phyloP scores from a whole-genome alignment of 768 basidiomycete species.

The Boletales sp. region DNA sequence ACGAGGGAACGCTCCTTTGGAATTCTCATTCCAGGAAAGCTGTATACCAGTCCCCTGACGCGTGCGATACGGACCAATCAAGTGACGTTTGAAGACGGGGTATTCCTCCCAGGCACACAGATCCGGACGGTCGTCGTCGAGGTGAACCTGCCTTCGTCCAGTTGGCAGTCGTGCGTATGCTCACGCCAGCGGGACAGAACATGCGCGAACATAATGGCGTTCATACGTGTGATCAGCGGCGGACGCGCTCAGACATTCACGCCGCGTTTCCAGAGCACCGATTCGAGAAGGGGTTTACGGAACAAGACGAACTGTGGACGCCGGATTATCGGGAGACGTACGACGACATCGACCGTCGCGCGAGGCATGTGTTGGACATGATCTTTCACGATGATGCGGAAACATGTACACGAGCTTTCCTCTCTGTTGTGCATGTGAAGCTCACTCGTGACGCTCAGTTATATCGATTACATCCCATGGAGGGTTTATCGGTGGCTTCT shows the following conservation, averaged over 20 bases:
- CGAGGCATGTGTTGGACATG: slow-evolving; percentile 47
- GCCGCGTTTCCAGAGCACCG: slow-evolving; percentile 37
- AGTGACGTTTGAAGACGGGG: slow-evolving; percentile 45
- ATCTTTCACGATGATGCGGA: slow-evolving; percentile 45
- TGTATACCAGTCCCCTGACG: slow-evolving; percentile 47
- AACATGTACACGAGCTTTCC: slow-evolving; percentile 36
- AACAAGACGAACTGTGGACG: slow-evolving; percentile 61
- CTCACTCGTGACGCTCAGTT: slow-evolving; percentile 34
- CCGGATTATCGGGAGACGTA: slow-evolving; percentile 19
- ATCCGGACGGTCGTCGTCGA: slow-evolving; percentile 46
- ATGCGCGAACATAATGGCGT: slow-evolving; percentile 62
- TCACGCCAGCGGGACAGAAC: slow-evolving; percentile 49
- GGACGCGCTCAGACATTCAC: slow-evolving; percentile 45
- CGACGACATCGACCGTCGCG: slow-evolving; percentile 41
- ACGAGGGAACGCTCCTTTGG: slow-evolving; percentile 8
- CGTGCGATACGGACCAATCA: slow-evolving; percentile 57
- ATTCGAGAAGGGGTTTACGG: slow-evolving; percentile 56
- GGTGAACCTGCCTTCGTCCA: slow-evolving; percentile 31
- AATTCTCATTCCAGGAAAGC: slow-evolving; percentile 17
- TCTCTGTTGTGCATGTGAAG: neutral
- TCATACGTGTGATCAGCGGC: slow-evolving; percentile 71
- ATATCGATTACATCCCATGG: slow-evolving; percentile 66
- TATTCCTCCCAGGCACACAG: slow-evolving; percentile 21
- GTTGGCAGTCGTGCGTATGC: neutral
- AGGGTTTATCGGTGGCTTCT: slow-evolving; percentile 57